phyloP scores from a whole-genome alignment of 495 filamentous ascomycete species.

The Penicillium coprophilum region DNA sequence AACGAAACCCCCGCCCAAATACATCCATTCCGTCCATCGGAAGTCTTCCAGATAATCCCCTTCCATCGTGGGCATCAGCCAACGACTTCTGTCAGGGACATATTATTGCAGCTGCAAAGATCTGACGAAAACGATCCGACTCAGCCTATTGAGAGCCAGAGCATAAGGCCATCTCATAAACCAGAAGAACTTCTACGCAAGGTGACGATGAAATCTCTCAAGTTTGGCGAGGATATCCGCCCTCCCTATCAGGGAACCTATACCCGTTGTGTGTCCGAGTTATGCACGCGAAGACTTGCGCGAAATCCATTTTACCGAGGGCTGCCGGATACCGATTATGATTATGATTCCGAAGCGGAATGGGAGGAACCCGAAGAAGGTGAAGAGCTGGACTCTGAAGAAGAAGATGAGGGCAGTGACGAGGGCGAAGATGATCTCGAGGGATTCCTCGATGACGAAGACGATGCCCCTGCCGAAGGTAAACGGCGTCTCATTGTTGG shows the following conservation, averaged over 20 bases:
- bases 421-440: conserved; percentile 57
- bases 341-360: conserved; percentile 95
- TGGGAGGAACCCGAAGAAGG: conserved; percentile 86
- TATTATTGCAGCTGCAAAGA: conserved; percentile 58
- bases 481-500: conserved; percentile 55
- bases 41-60: conserved; percentile 61
- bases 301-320: conserved; percentile 64
- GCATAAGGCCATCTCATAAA: conserved; percentile 23
- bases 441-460: conserved; percentile 54
- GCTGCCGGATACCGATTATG: conserved; percentile 76
- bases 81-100: conserved; percentile 59
- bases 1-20: conserved; percentile 22
- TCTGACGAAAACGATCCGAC: conserved; percentile 20
- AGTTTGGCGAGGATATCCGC: conserved; percentile 83
- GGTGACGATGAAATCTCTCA: conserved; percentile 73
- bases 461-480: conserved; percentile 39
- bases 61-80: conserved; percentile 50
- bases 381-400: conserved; percentile 72
- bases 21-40: conserved; percentile 50
- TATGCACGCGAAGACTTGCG: conserved; percentile 56
- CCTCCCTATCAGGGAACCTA: conserved; percentile 89
- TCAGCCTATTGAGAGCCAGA: conserved; percentile 8
- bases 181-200: conserved; percentile 56
- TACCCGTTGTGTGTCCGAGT: conserved; percentile 54
- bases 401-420: conserved; percentile 66